A percentile compares a stretch with the other conserved stretches of the same genome.
Conservation (phyloP, 371 early-diverging fungal genomes). For the Mortierella sp. region DNA sequence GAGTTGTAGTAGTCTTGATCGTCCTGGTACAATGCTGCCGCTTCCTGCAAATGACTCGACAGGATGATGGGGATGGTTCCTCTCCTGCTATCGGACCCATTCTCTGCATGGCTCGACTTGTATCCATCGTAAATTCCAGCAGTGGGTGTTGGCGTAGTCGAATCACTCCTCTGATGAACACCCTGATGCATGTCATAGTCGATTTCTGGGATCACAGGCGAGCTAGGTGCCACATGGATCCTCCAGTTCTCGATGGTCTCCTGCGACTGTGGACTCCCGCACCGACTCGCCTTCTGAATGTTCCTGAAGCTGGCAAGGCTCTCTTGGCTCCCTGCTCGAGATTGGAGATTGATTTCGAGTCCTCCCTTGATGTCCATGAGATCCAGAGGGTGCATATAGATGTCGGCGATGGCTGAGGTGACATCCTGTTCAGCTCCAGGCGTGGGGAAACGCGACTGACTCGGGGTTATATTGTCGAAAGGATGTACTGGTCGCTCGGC, state of each 20-base stretch:
- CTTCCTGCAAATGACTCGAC: conserved; percentile 30
- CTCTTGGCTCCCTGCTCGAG: conserved; percentile 17
- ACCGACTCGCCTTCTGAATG: conserved; percentile 14
- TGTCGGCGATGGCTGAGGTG: neutral
- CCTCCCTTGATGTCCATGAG: conserved; percentile 3
- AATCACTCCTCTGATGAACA: neutral
- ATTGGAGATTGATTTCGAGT: neutral
- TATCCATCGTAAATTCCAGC: neutral
- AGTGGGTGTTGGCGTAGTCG: neutral
- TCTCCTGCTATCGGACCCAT: conserved; percentile 11
- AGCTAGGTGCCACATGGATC: conserved; percentile 40
- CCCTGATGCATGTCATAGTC: conserved; percentile 9
- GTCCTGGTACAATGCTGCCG: neutral
- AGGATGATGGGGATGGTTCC: conserved; percentile 44
- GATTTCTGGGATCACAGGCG: conserved; percentile 26
- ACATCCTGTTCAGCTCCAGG: neutral
- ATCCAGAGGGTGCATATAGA: conserved; percentile 10
- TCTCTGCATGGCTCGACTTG: neutral
- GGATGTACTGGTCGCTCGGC: conserved; percentile 31
- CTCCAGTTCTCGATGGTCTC: conserved; percentile 53
- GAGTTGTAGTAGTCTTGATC: conserved; percentile 7
- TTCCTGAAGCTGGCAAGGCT: neutral
- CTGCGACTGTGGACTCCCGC: conserved; percentile 36
- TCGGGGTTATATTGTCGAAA: conserved; percentile 17
- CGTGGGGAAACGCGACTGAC: neutral